Conservation (phyloP, 768 basidiomycete genomes). For the Coprinopsis strossmayeri region DNA sequence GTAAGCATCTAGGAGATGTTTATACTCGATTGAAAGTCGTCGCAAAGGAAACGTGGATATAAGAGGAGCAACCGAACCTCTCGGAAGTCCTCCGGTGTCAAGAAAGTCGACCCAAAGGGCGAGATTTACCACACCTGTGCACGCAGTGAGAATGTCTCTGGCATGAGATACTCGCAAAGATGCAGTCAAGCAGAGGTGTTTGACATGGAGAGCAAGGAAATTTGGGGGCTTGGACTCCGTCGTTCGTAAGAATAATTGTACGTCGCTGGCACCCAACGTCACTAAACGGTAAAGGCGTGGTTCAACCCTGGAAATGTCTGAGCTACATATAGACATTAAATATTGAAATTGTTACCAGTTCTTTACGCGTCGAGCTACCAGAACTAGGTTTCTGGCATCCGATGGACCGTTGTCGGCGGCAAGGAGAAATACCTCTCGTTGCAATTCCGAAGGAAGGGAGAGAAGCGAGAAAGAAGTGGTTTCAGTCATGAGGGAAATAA, state of each 20-base stretch:
- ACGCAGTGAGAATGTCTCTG: conserved; percentile 25
- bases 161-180: conserved; percentile 23
- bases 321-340: too few species aligned
- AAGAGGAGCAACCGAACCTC: conserved; percentile 16
- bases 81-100: conserved; percentile 11
- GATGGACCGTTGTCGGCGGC: conserved; percentile 22
- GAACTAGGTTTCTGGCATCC: conserved; percentile 23
- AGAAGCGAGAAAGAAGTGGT: conserved; percentile 19
- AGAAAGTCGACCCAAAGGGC: conserved; percentile 33
- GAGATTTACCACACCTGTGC: conserved; percentile 29
- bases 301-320: conserved; percentile 34
- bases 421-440: conserved; percentile 30
- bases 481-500: conserved; percentile 4
- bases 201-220: conserved; percentile 32
- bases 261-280: conserved; percentile 25
- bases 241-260: conserved; percentile 28
- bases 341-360: too few species aligned
- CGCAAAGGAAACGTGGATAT: conserved; percentile 23
- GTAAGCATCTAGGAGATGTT: conserved; percentile 18
- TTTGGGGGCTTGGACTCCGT: conserved; percentile 23
- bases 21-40: conserved; percentile 29
- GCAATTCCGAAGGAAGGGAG: conserved; percentile 32
- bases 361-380: conserved; percentile 28
- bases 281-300: conserved; percentile 34
- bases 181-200: conserved; percentile 31